Evolutionary conservation across 805 yeast species (phyloP), one percentile per base, ranked within the genome.

Genomic region (Clavispora carvajalis): DNA sequence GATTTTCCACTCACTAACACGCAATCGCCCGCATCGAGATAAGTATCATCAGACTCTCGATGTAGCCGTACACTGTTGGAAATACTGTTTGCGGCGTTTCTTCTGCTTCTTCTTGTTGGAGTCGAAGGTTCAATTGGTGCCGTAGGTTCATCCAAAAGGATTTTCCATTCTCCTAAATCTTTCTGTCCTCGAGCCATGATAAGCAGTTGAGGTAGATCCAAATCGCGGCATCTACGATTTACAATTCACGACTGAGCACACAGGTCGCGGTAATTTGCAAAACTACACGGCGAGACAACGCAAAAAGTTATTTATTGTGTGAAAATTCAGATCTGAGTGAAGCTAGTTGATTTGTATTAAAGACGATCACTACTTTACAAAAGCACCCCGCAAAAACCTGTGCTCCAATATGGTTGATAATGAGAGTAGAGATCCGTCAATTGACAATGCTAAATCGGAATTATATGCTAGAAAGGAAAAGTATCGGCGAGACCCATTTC

Each of bases 21-120:
- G 28, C 74, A 62, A 45, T 77, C 81, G 3, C 89, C 89, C 8
- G 67, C 65, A 19, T 65, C 63, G 16, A 82, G 48, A 34, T 65
- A 72, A 26, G 78, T 45, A 3, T 68, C 74, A 55, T 79, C 85
- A 0, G 40, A 31, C 7, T 53, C 57, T 22, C 60, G 39, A 17
- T 37, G 35, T 3, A 57, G 34, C 12, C 41, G 37, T 12, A 43
- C 26, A 5, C 34, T n/a, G 33, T 24, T n/a, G 3, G 29, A 25
- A 9, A 34, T 33, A 10, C 38, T 16, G 16, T 37, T 34, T 7
- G 40, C 34, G 7, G 43, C 40, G 23, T 48, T 48, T 38, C 57
- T 37, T 17, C 56, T 38, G 22, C 53, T 49, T 48, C 52, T 8
- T 59, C 67, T 43, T 1, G 48, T 34, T 2, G 52, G 52, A 1